Base-by-base conservation (phyloP, 2,329 filamentous ascomycete genomes). In the Orbilia brochopaga region DNA sequence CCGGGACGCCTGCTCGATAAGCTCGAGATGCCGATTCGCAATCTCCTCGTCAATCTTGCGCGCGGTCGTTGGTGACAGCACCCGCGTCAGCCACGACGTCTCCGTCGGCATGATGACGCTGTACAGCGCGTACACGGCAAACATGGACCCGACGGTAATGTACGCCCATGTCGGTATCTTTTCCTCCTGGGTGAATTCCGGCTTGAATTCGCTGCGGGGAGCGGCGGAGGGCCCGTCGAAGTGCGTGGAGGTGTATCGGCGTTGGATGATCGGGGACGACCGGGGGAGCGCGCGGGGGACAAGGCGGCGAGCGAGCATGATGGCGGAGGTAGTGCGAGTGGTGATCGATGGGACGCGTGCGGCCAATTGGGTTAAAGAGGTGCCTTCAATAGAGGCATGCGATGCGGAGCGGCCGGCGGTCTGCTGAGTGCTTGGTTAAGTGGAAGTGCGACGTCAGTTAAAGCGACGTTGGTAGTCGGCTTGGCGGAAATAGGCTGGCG, bases 41-140 rank as follows among this genome's bases (percentile, higher is more conserved):
- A 64, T 72, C 67, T 72, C 67, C 50, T 65, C 67, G 42, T 72
- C 54, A 19, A 55, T 60, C 50, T 72, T 56, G 24, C 55, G 27
- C 23, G 42, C 46, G 30, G 40, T 24, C 8, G 55, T 55, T 8
- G 32, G 44, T 21, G 67, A 65, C 48, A 72, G 32, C 2, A 35
- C 64, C 59, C 44, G 30, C 17, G 67, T 60, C 13, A 72, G 44
- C 19, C 55, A 30, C 7, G 67, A 60, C 37, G 51, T 56, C 30
- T 64, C 60, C 21, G 67, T 60, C 4, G 67, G 67, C 35, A 63
- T 55, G 56, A 72, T 55, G 24, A 65, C 64, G 6, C 58, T 60
- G 54, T 64, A 72, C 27, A 64, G 37, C 30, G 53, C 60, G 67
- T 72, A 72, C 48, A 58, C 35, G 50, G 54, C 52, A 32, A 72